These are phyloP conservation scores for Cutaneotrichosporon sp. DNA, from an alignment of 1,284 basidiomycete species.

Conservation along the genomic window DNA sequence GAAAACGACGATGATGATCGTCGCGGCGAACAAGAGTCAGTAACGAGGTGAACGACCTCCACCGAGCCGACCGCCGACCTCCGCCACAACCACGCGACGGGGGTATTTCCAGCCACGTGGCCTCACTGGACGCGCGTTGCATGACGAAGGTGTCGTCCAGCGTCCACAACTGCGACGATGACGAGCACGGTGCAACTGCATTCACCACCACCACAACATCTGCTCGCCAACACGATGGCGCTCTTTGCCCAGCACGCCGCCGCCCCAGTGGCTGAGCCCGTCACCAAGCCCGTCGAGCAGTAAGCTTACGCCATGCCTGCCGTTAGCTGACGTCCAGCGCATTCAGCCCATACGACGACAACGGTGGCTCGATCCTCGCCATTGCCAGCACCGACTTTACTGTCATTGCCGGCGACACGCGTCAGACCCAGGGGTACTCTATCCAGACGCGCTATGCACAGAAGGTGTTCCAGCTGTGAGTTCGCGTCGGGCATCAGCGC, in stretches of 20 bases:
- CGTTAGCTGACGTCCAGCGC: constrained; percentile 26
- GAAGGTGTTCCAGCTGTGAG: constrained; percentile 51
- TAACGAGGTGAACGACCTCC: not conserved
- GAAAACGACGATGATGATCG: too few species aligned
- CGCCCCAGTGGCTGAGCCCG: constrained; percentile 13
- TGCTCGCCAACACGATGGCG: constrained; percentile 27
- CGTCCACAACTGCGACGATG: not conserved
- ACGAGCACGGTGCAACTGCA: not conserved
- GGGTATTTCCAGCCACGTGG: constrained; percentile 9
- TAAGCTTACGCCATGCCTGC: constrained; percentile 14
- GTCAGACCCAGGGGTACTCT: constrained; percentile 87
- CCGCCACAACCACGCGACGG: constrained; percentile 4
- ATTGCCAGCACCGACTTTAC: constrained; percentile 86
- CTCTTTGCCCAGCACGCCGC: constrained; percentile 30
- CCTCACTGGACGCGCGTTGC: constrained; percentile 16
- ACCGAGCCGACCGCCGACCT: not conserved
- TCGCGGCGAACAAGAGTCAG: too few species aligned
- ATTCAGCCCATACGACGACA: constrained; percentile 84
- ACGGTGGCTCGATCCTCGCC: constrained; percentile 89
- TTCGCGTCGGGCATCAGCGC: too few species aligned
- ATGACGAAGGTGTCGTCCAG: constrained; percentile 10
- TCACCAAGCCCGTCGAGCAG: constrained; percentile 40
- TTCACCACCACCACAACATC: constrained; percentile 1
- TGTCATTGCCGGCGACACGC: constrained; percentile 89
- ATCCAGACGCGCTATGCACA: constrained; percentile 96